Evolutionary conservation across 192 early-diverging fungal genomes (phyloP), one percentile per base, ranked within the genome.

Genomic region (Dissophora globulifera): DNA sequence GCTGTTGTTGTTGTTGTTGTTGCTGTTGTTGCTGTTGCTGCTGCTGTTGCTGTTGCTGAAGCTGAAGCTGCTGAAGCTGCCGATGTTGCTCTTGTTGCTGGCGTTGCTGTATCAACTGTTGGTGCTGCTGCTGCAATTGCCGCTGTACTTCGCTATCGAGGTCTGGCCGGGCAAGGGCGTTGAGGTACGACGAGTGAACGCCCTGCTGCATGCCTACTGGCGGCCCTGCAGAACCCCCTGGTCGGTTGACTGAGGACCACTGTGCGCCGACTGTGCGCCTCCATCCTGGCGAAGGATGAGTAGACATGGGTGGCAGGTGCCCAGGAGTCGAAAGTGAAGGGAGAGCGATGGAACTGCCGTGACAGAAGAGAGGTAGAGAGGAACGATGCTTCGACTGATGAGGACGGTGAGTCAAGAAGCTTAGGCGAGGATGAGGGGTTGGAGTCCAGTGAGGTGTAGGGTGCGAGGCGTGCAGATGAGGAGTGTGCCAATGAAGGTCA

Each of bases 191-290:
- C 4, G 43, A 23, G 35, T 76, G 63, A 30, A 76, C 35, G 5
- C 72, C 72, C 19, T 58, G 62, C 41, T 65, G 72, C 63, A 67
- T 74, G 7, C 41, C 47, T 17, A 33, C 50, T 3, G 49, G 55
- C 4, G 51, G 59, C 15, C 30, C 45, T 40, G 43, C 19, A 45
- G 29, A 19, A 38, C 20, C 9, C 17, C 29, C 50, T 20, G 58
- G 67, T 7, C 47, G 69, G 27, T 53, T 59, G 46, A 71, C 69
- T 8, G 69, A 71, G 47, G 58, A 71, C 69, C 69, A 71, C 22
- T 71, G 69, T 13, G 69, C 30, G 2, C 69, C 69, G 22, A 71
- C 69, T 20, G 69, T 62, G 27, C 58, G 60, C 52, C 69, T 67
- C 53, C 53, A 67, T 57, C 53, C 64, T 8, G 64, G 50, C 9